Percentiles rank a stretch among this genome's conserved stretches.
These are phyloP conservation scores for Irpex rosettiformis DNA, from an alignment of 1,284 basidiomycete species.

Conservation along the genomic window DNA sequence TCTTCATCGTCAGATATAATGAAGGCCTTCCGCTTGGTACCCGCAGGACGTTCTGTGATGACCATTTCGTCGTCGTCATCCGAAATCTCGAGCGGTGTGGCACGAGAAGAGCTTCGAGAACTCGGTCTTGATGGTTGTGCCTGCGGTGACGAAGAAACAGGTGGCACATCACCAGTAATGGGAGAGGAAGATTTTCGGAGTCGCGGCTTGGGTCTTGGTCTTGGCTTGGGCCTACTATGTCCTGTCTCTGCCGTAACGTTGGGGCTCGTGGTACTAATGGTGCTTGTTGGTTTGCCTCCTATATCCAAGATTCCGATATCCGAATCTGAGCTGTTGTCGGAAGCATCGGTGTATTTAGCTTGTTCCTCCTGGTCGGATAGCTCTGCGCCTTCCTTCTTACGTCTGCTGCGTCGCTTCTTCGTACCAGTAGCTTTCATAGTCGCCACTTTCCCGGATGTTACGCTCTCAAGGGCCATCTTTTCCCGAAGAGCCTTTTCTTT, in stretches of 20 bases:
- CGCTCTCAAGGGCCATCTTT: constrained; percentile 46
- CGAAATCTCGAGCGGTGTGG: constrained; percentile 6
- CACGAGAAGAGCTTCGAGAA: neutral
- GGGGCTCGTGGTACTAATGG: neutral
- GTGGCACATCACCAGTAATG: neutral
- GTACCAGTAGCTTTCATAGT: constrained; percentile 66
- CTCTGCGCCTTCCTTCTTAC: constrained; percentile 18
- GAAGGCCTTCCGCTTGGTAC: constrained; percentile 7
- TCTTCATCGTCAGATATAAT: constrained; percentile 14
- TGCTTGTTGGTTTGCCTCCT: neutral
- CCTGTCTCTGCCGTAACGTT: neutral
- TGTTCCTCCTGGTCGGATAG: constrained; percentile 4
- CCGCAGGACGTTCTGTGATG: neutral
- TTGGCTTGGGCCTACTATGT: constrained; percentile 17
- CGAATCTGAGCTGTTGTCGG: constrained; percentile 9
- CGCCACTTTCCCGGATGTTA: constrained; percentile 38
- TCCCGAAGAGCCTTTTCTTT: constrained; percentile 59
- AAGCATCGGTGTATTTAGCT: neutral
- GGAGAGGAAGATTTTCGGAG: constrained; percentile 5
- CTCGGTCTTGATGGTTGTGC: neutral
- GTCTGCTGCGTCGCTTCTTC: constrained; percentile 58
- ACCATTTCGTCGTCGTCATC: constrained; percentile 9
- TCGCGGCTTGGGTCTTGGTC: constrained; percentile 24
- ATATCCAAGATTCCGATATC: constrained; percentile 3
- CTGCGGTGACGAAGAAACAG: constrained; percentile 1